Percentiles rank a stretch among this genome's conserved stretches.
Conservation (phyloP, 257 asterid species). For the Euphrasia confusa region DNA sequence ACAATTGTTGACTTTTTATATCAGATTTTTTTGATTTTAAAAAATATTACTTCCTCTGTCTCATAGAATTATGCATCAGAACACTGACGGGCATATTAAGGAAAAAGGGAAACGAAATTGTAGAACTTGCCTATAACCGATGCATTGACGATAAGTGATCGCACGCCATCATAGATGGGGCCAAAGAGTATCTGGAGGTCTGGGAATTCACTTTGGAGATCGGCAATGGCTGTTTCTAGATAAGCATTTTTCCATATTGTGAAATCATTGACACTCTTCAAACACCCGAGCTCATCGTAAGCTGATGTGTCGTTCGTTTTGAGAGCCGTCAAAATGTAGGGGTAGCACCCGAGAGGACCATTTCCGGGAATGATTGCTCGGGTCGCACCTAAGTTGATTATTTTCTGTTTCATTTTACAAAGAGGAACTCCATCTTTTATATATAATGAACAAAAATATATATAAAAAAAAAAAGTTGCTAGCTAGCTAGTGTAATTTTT, state of each 20-base stretch:
- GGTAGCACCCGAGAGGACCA: slow-evolving; percentile 2
- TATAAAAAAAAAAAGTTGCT: not conserved
- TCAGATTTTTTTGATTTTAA: too few species aligned
- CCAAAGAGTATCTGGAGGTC: not conserved
- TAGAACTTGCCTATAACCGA: not conserved
- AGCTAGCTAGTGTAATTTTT: too few species aligned
- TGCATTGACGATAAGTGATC: not conserved
- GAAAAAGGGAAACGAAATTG: not conserved
- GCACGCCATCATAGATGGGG: not conserved
- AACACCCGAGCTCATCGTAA: slow-evolving; percentile 6
- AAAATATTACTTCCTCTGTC: too few species aligned
- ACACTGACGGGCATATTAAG: too few species aligned
- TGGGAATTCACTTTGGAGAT: not conserved
- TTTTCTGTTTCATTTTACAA: not conserved
- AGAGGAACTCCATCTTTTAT: not conserved
- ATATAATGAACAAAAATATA: not conserved
- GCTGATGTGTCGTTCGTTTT: not conserved
- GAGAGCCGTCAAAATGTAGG: not conserved
- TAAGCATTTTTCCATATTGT: not conserved
- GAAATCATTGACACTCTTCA: not conserved
- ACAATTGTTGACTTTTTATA: too few species aligned
- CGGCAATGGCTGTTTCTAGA: not conserved
- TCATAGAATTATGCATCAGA: too few species aligned
- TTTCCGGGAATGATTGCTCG: slow-evolving; percentile 6
- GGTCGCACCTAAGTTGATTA: not conserved